phyloP scores from a whole-genome alignment of 2,329 filamentous ascomycete species.

The Diaporthe caulivora region DNA sequence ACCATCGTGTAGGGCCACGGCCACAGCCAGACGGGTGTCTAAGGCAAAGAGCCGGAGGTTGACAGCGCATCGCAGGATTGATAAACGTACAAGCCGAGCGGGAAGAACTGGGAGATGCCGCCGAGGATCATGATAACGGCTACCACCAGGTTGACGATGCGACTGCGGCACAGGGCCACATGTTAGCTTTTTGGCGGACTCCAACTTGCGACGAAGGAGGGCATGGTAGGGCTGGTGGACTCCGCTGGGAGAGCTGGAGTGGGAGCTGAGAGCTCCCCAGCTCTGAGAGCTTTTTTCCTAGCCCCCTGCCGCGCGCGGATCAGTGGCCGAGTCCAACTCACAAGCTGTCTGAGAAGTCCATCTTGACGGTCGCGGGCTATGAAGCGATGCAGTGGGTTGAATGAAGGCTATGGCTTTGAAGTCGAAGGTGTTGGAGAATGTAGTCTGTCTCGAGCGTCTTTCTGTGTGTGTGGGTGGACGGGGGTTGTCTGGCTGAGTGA shows the following conservation, averaged over 20 bases:
- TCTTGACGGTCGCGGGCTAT: conserved; percentile 54
- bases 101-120: conserved; percentile 80
- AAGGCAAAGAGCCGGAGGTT: conserved; percentile 44
- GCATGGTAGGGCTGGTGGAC: conserved; percentile 4
- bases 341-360: conserved; percentile 96
- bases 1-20: background rate
- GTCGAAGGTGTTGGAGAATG: background rate
- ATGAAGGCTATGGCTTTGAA: background rate
- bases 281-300: background rate
- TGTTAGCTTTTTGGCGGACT: conserved; percentile 49
- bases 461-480: background rate
- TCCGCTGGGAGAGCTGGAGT: background rate
- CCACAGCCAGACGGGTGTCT: background rate
- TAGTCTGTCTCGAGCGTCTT: background rate
- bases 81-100: conserved; percentile 67
- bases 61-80: conserved; percentile 55
- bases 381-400: background rate
- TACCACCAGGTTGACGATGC: conserved; percentile 92
- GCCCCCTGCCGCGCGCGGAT: conserved; percentile 35
- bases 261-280: conserved; percentile 11
- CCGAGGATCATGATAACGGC: conserved; percentile 90
- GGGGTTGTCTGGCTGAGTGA: background rate
- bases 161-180: conserved; percentile 66
- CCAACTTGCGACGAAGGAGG: background rate
- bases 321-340: conserved; percentile 61